phyloP scores from a whole-genome alignment of 495 filamentous ascomycete species.

The Clohesyomyces aquaticus region DNA sequence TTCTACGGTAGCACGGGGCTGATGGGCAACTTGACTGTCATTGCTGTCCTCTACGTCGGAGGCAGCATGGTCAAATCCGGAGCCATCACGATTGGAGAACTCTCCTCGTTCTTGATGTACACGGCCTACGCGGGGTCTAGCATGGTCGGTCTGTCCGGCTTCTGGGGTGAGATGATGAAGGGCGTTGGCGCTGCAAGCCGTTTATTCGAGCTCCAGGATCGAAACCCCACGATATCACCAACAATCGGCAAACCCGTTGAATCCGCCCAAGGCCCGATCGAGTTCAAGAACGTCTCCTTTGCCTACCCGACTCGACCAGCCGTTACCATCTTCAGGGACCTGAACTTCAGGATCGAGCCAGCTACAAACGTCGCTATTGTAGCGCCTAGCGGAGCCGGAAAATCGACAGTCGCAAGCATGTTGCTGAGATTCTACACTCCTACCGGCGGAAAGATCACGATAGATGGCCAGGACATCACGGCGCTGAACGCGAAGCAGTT shows the following conservation, averaged over 20 bases:
- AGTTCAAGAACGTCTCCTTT: constrained; percentile 82
- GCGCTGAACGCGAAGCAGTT: constrained; percentile 92
- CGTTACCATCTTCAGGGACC: constrained; percentile 84
- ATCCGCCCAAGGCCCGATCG: constrained; percentile 84
- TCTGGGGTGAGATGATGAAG: constrained; percentile 99
- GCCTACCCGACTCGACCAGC: constrained; percentile 90
- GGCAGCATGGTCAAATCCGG: constrained; percentile 86
- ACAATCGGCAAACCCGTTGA: constrained; percentile 76
- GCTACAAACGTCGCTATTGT: constrained; percentile 96
- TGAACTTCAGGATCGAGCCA: constrained; percentile 88
- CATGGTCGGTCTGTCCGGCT: constrained; percentile 90
- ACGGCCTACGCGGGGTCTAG: constrained; percentile 88
- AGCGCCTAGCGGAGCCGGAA: constrained; percentile 91
- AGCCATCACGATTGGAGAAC: constrained; percentile 83
- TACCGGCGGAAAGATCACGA: constrained; percentile 73
- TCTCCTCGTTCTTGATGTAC: constrained; percentile 99
- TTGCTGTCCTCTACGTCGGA: constrained; percentile 89
- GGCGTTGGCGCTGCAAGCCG: constrained; percentile 94
- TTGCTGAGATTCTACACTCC: constrained; percentile 90
- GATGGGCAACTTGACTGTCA: constrained; percentile 92
- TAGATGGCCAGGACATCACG: constrained; percentile 82
- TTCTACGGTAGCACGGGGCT: constrained; percentile 90
- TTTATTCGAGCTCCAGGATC: constrained; percentile 94
- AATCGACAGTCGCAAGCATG: constrained; percentile 88
- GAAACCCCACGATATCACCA: constrained; percentile 80